phyloP scores from a whole-genome alignment of 495 filamentous ascomycete species.

The Lophiotrema nucula region DNA sequence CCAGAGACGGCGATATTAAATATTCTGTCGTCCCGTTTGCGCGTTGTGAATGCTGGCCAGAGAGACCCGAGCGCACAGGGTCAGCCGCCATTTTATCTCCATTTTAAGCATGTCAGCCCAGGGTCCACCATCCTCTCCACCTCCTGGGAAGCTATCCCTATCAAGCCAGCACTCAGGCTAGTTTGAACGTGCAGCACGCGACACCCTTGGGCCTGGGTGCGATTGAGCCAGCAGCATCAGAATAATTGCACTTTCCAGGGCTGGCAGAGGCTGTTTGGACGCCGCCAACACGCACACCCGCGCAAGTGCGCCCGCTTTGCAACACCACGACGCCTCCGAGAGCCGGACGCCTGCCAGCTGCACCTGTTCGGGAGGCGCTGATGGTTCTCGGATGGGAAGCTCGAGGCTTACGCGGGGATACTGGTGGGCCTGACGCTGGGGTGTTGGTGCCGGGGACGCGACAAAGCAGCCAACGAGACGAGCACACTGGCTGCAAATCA shows the following conservation, averaged over 20 bases:
- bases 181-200: conserved; percentile 13
- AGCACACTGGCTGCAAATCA: not conserved
- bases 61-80: not conserved
- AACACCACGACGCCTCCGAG: not conserved
- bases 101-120: not conserved
- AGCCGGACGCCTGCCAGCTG: not conserved
- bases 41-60: not conserved
- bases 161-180: not conserved
- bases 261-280: conserved; percentile 6
- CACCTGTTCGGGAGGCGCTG: conserved; percentile 19
- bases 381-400: not conserved
- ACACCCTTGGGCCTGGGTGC: conserved; percentile 10
- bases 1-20: conserved; percentile 5
- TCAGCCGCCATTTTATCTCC: not conserved
- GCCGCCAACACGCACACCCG: conserved; percentile 9
- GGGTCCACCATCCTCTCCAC: not conserved
- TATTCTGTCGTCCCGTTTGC: not conserved
- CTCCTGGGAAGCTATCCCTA: not conserved
- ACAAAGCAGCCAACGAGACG: conserved; percentile 1
- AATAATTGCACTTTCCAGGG: too few species aligned
- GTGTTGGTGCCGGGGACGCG: not conserved
- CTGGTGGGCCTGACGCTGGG: not conserved
- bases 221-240: not conserved
- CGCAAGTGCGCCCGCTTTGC: not conserved
- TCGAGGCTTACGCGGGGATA: conserved; percentile 8